Percentiles rank a stretch among this genome's conserved stretches.
Evolutionary conservation across 768 basidiomycete species (phyloP).

Genomic region (Lentinula boryana): DNA sequence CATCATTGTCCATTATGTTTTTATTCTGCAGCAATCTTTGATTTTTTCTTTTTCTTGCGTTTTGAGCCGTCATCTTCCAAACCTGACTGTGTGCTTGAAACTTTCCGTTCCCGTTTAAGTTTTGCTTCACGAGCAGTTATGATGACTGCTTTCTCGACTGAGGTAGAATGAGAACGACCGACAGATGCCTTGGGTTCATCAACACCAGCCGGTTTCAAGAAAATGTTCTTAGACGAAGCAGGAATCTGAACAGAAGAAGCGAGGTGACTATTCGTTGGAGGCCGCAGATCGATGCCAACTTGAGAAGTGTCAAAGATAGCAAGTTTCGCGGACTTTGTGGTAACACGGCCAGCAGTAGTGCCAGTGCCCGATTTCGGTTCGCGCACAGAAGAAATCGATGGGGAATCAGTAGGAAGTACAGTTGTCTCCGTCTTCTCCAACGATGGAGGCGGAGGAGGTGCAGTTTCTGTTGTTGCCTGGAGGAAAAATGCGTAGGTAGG

Average conservation of each 20-base stretch:
- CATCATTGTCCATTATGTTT: too few species aligned
- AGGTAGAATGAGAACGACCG: neutral
- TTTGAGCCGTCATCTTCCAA: neutral
- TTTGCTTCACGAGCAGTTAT: slow-evolving; percentile 3
- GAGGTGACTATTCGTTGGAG: slow-evolving; percentile 11
- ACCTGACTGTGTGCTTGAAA: neutral
- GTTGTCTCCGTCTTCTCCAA: neutral
- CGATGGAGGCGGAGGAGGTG: neutral
- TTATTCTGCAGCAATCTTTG: neutral
- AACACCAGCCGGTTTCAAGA: slow-evolving; percentile 54
- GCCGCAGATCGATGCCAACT: slow-evolving; percentile 45
- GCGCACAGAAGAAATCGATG: neutral
- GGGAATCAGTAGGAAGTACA: neutral
- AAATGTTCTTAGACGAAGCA: slow-evolving; percentile 17
- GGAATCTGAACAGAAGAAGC: slow-evolving; percentile 4
- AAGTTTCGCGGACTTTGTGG: slow-evolving; percentile 28
- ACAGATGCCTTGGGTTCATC: slow-evolving; percentile 32
- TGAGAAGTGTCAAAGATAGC: slow-evolving; percentile 39
- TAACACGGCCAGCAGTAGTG: slow-evolving; percentile 5
- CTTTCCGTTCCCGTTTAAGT: slow-evolving; percentile 1
- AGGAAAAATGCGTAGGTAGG: neutral
- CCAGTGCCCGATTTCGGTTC: neutral
- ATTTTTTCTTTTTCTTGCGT: slow-evolving; percentile 5
- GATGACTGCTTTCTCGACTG: neutral
- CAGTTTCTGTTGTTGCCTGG: neutral